Conservation (phyloP, 2,329 filamentous ascomycete genomes). For the Drechslerella dactyloides region DNA sequence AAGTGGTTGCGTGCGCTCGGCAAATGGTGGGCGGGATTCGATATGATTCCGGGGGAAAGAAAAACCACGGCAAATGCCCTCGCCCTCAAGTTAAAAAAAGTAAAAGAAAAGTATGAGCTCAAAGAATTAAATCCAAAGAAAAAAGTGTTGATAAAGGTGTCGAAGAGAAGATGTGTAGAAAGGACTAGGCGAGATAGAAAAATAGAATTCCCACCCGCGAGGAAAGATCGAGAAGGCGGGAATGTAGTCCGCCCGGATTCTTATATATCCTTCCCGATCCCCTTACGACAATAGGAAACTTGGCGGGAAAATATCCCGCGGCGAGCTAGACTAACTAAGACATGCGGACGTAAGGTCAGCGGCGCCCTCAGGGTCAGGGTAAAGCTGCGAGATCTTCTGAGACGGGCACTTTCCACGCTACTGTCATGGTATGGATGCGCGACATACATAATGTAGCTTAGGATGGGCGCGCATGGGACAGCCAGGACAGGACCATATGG, state of each 20-base stretch:
- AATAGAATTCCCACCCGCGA: background rate
- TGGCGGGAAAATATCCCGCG: background rate
- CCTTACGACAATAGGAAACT: background rate
- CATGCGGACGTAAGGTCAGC: background rate
- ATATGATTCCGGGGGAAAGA: slow-evolving; percentile 3
- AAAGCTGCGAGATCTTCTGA: background rate
- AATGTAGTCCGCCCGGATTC: background rate
- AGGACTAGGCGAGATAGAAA: background rate
- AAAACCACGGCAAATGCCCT: slow-evolving; percentile 26
- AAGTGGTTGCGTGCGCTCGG: slow-evolving; percentile 34
- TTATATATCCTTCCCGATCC: background rate
- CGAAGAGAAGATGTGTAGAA: slow-evolving; percentile 8
- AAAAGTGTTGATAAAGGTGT: background rate
- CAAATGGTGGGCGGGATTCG: background rate
- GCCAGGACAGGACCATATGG: no score
- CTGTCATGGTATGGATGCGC: background rate
- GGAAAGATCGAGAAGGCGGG: slow-evolving; percentile 10
- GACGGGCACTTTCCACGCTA: background rate
- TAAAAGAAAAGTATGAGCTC: background rate
- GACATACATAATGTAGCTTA: no score
- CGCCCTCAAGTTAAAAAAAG: slow-evolving; percentile 12
- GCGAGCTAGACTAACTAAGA: background rate
- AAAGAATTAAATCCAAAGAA: slow-evolving; percentile 10
- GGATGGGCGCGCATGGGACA: no score
- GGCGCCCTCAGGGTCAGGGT: background rate